phyloP scores from a whole-genome alignment of 495 filamentous ascomycete species.

The Aspergillus incahuasiensis region DNA sequence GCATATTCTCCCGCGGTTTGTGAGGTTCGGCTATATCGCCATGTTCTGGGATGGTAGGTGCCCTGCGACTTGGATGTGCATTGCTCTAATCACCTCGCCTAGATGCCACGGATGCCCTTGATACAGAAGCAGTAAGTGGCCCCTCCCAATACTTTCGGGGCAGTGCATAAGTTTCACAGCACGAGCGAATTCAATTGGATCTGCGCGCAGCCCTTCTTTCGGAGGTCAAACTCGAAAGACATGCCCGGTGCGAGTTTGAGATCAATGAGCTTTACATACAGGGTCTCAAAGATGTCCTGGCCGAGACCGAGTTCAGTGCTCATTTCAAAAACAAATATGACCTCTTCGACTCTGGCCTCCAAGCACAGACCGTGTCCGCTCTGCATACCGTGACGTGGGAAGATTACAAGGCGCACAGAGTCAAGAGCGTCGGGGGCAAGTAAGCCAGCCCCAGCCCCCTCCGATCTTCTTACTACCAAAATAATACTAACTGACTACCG shows the following conservation, averaged over 20 bases:
- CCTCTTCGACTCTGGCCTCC: not conserved
- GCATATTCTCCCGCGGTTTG: not conserved
- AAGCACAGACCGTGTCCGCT: not conserved
- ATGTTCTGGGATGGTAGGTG: conserved; percentile 2
- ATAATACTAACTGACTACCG: not conserved
- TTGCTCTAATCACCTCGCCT: not conserved
- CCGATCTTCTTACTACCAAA: not conserved
- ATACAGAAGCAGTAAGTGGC: not conserved
- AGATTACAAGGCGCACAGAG: not conserved
- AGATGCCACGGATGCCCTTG: conserved; percentile 1
- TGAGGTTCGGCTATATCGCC: not conserved
- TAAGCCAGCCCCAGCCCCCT: not conserved
- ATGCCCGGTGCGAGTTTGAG: not conserved
- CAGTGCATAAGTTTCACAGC: not conserved
- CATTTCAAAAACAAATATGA: not conserved
- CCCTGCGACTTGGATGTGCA: not conserved
- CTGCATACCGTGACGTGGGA: not conserved
- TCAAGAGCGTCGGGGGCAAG: not conserved
- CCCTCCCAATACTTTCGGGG: not conserved
- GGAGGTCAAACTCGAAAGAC: not conserved
- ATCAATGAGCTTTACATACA: not conserved
- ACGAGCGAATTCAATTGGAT: not conserved
- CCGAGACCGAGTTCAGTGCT: no score
- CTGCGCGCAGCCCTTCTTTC: not conserved
- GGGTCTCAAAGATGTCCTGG: not conserved